Base-by-base conservation (phyloP, 768 basidiomycete genomes). In the Amanita subjunquillea region DNA sequence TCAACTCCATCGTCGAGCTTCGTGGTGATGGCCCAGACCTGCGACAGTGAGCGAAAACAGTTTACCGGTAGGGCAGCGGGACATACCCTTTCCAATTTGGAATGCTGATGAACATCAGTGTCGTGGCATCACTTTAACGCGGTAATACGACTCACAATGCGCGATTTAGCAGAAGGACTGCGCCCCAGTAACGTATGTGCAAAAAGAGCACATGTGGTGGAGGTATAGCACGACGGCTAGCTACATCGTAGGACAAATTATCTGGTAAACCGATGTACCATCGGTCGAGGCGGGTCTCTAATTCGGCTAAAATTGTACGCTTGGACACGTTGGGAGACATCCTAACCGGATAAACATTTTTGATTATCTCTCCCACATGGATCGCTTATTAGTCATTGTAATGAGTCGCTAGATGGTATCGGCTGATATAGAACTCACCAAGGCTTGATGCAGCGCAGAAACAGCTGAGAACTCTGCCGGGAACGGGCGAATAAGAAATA, bases 181-280 rank as follows among this genome's bases (percentile, higher is more conserved):
- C 74, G 6, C 78, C 80, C 79, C 85, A 87, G 62, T 91, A 90
- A 56, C 85, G 74, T 52, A 87, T 73, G 58, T 91, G 85, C 39
- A 90, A 67, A 43, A 79, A 74, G 29, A 89, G 63, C 23, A 89
- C 73, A 50, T 83, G 79, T 1, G 87, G 83, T 3, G 82, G 75
- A 7, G 84, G 83, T 8, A 70, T 63, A 7, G 64, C 67, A 45
- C 77, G 70, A 58, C 77, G 76, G 57, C 73, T 79, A 10, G 75
- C 67, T 34, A 77, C 67, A 56, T 85, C 81, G 59, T 77, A 84
- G 43, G 75, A 73, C 23, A 91, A 71, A 48, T 72, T 65, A 32
- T 84, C 79, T 0, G 87, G 83, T 20, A 91, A 72, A 23, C 76
- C 72, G 45, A 84, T 72, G 57, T 79, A 83, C 87, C 87, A 90